A percentile compares a stretch with the other conserved stretches of the same genome.
These are phyloP conservation scores for Cnidoscolus chayamansa DNA, from an alignment of 441 rosid genomes.

Conservation along the genomic window DNA sequence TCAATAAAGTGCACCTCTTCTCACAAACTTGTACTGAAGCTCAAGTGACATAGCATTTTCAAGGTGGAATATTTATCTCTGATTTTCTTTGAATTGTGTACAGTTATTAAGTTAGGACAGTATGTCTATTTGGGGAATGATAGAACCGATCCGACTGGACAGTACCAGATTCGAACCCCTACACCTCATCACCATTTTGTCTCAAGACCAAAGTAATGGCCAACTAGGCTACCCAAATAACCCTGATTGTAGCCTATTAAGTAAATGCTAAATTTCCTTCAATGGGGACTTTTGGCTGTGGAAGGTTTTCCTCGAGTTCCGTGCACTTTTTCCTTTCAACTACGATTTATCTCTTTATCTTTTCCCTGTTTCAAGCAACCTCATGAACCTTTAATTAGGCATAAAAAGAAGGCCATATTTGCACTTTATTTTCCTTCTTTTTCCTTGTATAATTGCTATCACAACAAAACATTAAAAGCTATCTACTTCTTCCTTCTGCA, in stretches of 20 bases:
- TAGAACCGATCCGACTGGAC: too few species aligned
- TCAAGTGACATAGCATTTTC: background rate
- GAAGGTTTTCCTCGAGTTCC: background rate
- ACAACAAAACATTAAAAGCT: background rate
- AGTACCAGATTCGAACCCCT: too few species aligned
- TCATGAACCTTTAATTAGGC: background rate
- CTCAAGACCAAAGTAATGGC: too few species aligned
- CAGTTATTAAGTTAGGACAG: too few species aligned
- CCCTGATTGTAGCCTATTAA: background rate
- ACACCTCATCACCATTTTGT: too few species aligned
- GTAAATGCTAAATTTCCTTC: background rate
- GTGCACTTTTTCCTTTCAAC: background rate
- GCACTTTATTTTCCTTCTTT: background rate
- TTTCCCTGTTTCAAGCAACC: background rate
- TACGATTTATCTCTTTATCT: background rate
- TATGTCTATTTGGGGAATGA: too few species aligned
- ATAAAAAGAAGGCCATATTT: background rate
- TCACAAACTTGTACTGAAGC: background rate
- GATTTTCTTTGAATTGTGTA: background rate
- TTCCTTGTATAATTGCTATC: background rate
- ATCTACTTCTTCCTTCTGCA: background rate
- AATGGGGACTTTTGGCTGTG: background rate
- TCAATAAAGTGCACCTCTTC: background rate
- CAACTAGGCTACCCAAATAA: too few species aligned
- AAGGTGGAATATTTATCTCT: background rate